A percentile compares a stretch with the other conserved stretches of the same genome.
These are phyloP conservation scores for Salix arbutifolia DNA, from an alignment of 345 rosid species.

Conservation along the genomic window DNA sequence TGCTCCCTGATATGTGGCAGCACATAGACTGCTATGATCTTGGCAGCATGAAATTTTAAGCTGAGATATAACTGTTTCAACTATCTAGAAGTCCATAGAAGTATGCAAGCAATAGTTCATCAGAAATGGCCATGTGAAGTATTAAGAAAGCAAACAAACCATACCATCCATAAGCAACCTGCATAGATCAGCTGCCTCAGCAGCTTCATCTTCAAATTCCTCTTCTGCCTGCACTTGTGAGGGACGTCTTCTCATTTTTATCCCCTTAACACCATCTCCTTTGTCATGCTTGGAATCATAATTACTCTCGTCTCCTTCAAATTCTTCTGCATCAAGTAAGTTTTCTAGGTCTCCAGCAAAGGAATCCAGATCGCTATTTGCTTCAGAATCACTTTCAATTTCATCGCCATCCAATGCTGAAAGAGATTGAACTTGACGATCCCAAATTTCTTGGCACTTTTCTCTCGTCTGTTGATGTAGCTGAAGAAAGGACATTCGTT, in stretches of 20 bases:
- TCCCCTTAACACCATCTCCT: slow-evolving; percentile 78
- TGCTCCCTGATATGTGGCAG: neutral
- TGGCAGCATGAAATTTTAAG: neutral
- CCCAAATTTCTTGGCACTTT: slow-evolving; percentile 99
- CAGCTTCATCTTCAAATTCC: slow-evolving; percentile 92
- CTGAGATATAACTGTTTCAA: neutral
- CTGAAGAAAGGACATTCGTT: slow-evolving; percentile 97
- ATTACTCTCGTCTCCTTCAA: slow-evolving; percentile 65
- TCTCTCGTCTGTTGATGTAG: slow-evolving; percentile 98
- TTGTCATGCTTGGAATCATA: slow-evolving; percentile 59
- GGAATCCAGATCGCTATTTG: slow-evolving; percentile 95
- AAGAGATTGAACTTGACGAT: slow-evolving; percentile 82
- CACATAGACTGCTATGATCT: neutral
- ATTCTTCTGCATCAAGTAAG: slow-evolving; percentile 97
- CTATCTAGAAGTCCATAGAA: neutral
- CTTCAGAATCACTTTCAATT: slow-evolving; percentile 84
- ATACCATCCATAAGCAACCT: slow-evolving; percentile 96
- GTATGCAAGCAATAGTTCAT: neutral
- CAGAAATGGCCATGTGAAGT: neutral
- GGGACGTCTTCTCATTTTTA: slow-evolving; percentile 85
- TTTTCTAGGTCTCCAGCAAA: slow-evolving; percentile 97
- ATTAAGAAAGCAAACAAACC: slow-evolving; percentile 13
- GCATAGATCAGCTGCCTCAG: slow-evolving; percentile 85
- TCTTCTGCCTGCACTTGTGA: slow-evolving; percentile 79
- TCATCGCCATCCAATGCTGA: slow-evolving; percentile 80